Base-by-base conservation (phyloP, 345 rosid genomes). In the Salix arbutifolia region DNA sequence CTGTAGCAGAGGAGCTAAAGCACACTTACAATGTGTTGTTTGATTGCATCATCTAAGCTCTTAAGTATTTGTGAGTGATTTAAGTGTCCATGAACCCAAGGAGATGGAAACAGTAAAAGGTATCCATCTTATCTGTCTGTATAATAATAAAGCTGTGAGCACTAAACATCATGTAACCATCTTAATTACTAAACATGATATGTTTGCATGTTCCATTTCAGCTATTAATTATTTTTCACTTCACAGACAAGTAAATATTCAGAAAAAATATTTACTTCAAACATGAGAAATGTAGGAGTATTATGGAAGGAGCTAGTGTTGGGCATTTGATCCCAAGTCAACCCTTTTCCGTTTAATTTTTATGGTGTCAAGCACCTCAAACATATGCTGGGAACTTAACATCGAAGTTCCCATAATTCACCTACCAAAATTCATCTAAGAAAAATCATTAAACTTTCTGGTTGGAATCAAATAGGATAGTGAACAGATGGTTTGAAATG, bases 1-100 rank as follows among this genome's bases (percentile, higher is more conserved):
- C 94, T 92, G 85, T 87, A 91, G 88, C 52, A 67, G 83, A 64
- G 78, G 70, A 61, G 68, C 71, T 18, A 56, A 65, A 74, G 40
- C 10, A 62, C 5, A 37, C 56, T 23, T 33, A 50, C 69, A 58
- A 78, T 67, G 70, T 76, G 73, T 52, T 78, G 79, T 76, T 81
- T 60, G 75, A 62, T 74, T 58, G 74, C 77, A 75, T 72, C 48
- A 84, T 83, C 78, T 85, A 71, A 80, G 77, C 74, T 77, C 65
- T 77, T 79, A 72, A 83, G 73, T 78, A 64, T 66, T 74, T 81
- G 78, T 74, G 72, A 76, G 84, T 84, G 74, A 73, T 70, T 56
- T 73, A 67, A 77, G 77, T 60, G 8, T 64, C 71, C 62, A 52
- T 72, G 79, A 74, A 79, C 69, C 74, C 53, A 80, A 78, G 72